These are phyloP conservation scores for Ustulina deusta DNA, from an alignment of 2,329 filamentous ascomycete genomes.

Conservation along the genomic window DNA sequence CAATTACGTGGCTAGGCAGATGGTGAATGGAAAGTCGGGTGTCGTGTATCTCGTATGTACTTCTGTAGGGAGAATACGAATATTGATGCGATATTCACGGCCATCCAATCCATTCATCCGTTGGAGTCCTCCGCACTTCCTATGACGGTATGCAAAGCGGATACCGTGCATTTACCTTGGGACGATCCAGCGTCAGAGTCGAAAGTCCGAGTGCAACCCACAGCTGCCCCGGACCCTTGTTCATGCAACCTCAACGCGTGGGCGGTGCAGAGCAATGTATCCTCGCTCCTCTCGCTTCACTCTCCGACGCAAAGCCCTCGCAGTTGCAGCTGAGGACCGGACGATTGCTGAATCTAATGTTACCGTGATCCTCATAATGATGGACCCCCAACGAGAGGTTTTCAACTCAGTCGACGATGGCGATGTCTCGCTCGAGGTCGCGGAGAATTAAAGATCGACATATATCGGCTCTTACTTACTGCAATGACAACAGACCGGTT, in stretches of 20 bases:
- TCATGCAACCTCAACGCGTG: slow-evolving; percentile 40
- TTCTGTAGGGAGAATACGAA: neutral
- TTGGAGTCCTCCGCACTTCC: slow-evolving; percentile 10
- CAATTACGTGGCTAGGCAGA: slow-evolving; percentile 5
- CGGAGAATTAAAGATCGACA: slow-evolving; percentile 13
- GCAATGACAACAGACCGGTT: slow-evolving; percentile 4
- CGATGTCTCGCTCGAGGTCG: slow-evolving; percentile 11
- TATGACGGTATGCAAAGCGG: slow-evolving; percentile 19
- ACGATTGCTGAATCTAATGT: slow-evolving; percentile 1
- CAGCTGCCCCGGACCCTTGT: slow-evolving; percentile 18
- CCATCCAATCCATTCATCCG: neutral
- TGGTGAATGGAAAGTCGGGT: slow-evolving; percentile 9
- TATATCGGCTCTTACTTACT: slow-evolving; percentile 18
- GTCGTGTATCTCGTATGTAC: slow-evolving; percentile 14
- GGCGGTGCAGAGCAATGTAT: slow-evolving; percentile 31
- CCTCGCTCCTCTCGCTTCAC: slow-evolving; percentile 16
- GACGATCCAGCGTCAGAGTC: slow-evolving; percentile 6
- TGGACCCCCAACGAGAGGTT: neutral
- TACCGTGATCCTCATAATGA: slow-evolving; percentile 8
- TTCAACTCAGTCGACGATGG: neutral
- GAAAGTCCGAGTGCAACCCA: slow-evolving; percentile 33
- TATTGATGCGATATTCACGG: neutral
- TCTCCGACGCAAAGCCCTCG: slow-evolving; percentile 31
- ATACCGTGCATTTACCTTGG: slow-evolving; percentile 6
- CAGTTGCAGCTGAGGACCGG: slow-evolving; percentile 33